phyloP scores from a whole-genome alignment of 2,329 filamentous ascomycete species.

The Neonectria sp. region DNA sequence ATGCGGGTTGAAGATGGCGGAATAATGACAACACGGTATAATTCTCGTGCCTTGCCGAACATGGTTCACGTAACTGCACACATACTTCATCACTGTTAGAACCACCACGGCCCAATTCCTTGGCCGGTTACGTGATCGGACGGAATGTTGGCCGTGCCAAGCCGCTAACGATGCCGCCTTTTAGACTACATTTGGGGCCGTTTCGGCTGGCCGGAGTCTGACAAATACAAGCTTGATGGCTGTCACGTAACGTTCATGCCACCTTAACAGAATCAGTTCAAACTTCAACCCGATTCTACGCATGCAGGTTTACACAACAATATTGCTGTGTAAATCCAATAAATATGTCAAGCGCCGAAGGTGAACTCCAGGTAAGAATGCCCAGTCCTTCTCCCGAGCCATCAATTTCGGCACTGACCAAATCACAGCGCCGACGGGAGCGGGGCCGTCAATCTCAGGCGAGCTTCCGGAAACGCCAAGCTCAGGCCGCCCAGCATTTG shows the following conservation, averaged over 20 bases:
- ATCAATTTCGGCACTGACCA: background rate
- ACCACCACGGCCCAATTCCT: background rate
- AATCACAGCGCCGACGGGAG: constrained; percentile 45
- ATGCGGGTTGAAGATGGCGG: too few relatives aligned
- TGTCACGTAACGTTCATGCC: background rate
- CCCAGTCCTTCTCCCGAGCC: background rate
- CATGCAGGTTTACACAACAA: too few relatives aligned
- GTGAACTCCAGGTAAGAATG: constrained; percentile 17
- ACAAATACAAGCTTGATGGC: constrained; percentile 9
- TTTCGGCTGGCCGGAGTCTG: background rate
- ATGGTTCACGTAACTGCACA: constrained; percentile 4
- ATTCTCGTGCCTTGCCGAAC: background rate
- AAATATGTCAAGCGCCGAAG: background rate
- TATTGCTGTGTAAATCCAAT: too few relatives aligned
- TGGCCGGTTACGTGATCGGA: constrained; percentile 33
- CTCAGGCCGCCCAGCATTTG: constrained; percentile 35
- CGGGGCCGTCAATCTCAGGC: constrained; percentile 50
- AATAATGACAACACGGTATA: background rate
- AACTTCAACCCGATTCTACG: background rate
- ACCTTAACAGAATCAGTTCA: background rate
- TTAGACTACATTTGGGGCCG: background rate
- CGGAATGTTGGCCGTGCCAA: constrained; percentile 6
- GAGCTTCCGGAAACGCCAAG: constrained; percentile 50
- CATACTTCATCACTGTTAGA: background rate
- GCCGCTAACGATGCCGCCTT: background rate